phyloP scores from a whole-genome alignment of 345 rosid genomes.

The Melaleuca alternifolia region DNA sequence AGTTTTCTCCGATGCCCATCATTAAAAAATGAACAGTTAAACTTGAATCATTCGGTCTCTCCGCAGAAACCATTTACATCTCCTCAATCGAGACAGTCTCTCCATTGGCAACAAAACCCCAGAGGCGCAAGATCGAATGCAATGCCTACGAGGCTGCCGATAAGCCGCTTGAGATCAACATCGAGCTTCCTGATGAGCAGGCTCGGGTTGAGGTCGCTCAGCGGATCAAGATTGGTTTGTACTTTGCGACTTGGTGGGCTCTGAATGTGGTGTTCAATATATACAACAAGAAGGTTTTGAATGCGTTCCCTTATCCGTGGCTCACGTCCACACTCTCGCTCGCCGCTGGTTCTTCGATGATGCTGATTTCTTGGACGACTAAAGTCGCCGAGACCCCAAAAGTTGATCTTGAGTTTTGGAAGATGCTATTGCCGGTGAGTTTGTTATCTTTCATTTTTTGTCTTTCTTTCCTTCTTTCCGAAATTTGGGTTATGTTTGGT shows the following conservation, averaged over 20 bases:
- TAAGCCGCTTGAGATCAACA: conserved; percentile 43
- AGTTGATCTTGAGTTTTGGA: conserved; percentile 82
- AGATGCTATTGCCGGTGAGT: conserved; percentile 77
- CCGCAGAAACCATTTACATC: conserved; percentile 36
- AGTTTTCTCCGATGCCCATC: background rate
- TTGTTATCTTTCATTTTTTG: background rate
- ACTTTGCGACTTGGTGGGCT: conserved; percentile 97
- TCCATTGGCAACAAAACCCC: conserved; percentile 11
- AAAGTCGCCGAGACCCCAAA: conserved; percentile 63
- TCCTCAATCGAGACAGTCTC: conserved; percentile 22
- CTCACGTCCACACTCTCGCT: conserved; percentile 91
- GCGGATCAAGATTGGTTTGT: conserved; percentile 67
- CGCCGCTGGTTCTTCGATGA: conserved; percentile 81
- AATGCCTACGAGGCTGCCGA: conserved; percentile 76
- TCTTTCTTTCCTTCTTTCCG: background rate
- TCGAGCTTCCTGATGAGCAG: conserved; percentile 26
- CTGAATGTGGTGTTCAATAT: conserved; percentile 93
- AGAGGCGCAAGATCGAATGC: conserved; percentile 21
- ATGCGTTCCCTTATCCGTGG: conserved; percentile 95
- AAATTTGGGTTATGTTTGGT: background rate
- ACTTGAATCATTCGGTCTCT: conserved; percentile 2
- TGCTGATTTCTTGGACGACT: conserved; percentile 86
- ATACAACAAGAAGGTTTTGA: conserved; percentile 92
- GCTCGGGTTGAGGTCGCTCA: conserved; percentile 15
- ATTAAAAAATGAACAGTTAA: background rate